phyloP scores from a whole-genome alignment of 2,329 filamentous ascomycete genomes.

The Lachnellula suecica region DNA sequence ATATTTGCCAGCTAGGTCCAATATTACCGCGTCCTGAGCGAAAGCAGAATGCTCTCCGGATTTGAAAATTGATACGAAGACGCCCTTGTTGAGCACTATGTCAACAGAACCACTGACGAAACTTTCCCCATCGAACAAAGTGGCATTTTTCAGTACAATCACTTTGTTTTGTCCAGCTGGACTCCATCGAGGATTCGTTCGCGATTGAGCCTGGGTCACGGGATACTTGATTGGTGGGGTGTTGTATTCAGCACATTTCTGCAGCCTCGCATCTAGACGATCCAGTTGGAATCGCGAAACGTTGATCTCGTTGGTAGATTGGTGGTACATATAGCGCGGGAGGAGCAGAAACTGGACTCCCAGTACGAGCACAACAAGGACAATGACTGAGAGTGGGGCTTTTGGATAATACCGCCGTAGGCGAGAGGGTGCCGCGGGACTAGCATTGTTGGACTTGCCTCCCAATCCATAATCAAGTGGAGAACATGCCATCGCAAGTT shows the following conservation, averaged over 20 bases:
- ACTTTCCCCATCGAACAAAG: conserved; percentile 42
- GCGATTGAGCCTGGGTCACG: conserved; percentile 18
- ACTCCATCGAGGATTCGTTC: conserved; percentile 42
- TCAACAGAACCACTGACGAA: conserved; percentile 36
- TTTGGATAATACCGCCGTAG: neutral
- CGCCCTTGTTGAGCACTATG: conserved; percentile 38
- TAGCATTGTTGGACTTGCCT: too few species aligned
- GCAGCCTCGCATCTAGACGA: conserved; percentile 22
- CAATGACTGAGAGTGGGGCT: conserved; percentile 21
- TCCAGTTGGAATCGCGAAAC: conserved; percentile 23
- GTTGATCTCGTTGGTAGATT: conserved; percentile 13
- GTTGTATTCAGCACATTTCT: conserved; percentile 28
- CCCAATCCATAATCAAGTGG: too few species aligned
- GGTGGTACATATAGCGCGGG: conserved; percentile 22
- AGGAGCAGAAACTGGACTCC: conserved; percentile 26
- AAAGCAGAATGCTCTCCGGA: conserved; percentile 13
- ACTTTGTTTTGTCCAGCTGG: conserved; percentile 38
- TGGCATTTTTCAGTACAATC: conserved; percentile 40
- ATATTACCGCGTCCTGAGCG: conserved; percentile 22
- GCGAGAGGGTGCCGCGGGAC: neutral
- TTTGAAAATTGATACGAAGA: conserved; percentile 34
- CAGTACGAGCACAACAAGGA: conserved; percentile 18
- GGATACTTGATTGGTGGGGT: conserved; percentile 27
- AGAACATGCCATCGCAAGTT: too few species aligned
- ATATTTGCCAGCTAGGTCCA: conserved; percentile 37